Percentiles rank a stretch among this genome's conserved stretches.
Conservation (phyloP, 2,329 filamentous ascomycete species). For the Talaromyces marneffei region DNA sequence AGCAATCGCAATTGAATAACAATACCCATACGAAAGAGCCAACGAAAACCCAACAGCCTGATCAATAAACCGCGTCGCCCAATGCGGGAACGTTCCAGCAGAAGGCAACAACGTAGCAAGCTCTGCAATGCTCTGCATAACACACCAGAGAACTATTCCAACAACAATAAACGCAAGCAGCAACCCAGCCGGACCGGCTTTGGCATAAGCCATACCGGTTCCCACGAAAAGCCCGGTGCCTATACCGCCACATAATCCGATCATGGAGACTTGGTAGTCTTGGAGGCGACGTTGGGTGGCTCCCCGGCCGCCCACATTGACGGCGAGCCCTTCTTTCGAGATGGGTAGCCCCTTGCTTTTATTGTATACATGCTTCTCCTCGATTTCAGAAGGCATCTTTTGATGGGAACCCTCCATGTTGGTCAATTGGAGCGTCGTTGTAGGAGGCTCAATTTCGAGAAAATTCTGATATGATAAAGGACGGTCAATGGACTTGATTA, state of each 20-base stretch:
- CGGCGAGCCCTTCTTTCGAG: slow-evolving; percentile 23
- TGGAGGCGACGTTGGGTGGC: slow-evolving; percentile 30
- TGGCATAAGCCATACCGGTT: slow-evolving; percentile 48
- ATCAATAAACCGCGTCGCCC: slow-evolving; percentile 83
- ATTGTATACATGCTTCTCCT: slow-evolving; percentile 2
- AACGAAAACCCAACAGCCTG: slow-evolving; percentile 89
- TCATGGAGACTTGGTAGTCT: slow-evolving; percentile 28
- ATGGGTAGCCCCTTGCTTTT: not conserved
- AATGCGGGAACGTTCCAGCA: slow-evolving; percentile 83
- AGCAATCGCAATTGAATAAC: slow-evolving; percentile 74
- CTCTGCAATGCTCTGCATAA: slow-evolving; percentile 83
- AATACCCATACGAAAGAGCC: slow-evolving; percentile 70
- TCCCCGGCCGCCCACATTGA: slow-evolving; percentile 31
- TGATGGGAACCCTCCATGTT: not conserved
- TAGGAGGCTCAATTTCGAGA: not conserved
- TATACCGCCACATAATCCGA: slow-evolving; percentile 56
- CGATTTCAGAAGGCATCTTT: slow-evolving; percentile 4
- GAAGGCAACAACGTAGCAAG: slow-evolving; percentile 86
- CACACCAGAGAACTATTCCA: slow-evolving; percentile 80
- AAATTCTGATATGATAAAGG: not conserved
- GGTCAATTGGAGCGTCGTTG: not conserved
- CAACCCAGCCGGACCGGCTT: slow-evolving; percentile 49
- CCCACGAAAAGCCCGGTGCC: slow-evolving; percentile 52
- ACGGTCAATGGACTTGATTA: not conserved
- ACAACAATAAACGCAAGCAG: slow-evolving; percentile 52